phyloP scores from a whole-genome alignment of 2,329 filamentous ascomycete species.

The Coniochaeta sp. region DNA sequence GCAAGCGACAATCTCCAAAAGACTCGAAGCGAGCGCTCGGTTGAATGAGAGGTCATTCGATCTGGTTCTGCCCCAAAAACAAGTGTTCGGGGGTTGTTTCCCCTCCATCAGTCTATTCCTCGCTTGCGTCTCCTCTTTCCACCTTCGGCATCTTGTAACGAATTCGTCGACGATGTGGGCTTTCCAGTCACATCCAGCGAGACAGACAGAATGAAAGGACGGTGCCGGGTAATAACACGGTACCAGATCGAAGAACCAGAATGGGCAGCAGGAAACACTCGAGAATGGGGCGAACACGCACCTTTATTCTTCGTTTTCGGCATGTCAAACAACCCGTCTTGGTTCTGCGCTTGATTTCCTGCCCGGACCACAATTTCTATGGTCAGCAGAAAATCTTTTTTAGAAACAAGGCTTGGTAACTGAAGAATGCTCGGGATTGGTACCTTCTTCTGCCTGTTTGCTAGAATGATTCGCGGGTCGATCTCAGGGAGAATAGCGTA shows the following conservation, averaged over 20 bases:
- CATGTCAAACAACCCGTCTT: slow-evolving; percentile 58
- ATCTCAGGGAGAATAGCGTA: slow-evolving; percentile 35
- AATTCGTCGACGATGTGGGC: neutral
- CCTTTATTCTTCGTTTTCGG: slow-evolving; percentile 56
- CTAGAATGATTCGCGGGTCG: slow-evolving; percentile 38
- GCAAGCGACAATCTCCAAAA: neutral
- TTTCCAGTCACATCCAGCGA: neutral
- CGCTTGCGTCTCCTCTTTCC: slow-evolving; percentile 1
- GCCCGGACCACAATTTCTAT: slow-evolving; percentile 12
- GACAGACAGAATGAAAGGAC: neutral
- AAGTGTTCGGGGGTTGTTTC: neutral
- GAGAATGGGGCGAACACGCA: slow-evolving; percentile 29
- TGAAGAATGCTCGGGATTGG: slow-evolving; percentile 9
- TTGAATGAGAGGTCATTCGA: neutral
- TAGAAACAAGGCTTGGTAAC: neutral
- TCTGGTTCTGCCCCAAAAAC: neutral
- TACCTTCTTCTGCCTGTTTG: slow-evolving; percentile 52
- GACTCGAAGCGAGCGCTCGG: neutral
- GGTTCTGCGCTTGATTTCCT: slow-evolving; percentile 58
- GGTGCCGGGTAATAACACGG: neutral
- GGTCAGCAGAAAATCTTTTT: slow-evolving; percentile 17
- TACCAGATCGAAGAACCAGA: neutral
- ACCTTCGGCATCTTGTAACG: neutral
- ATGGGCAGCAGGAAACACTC: slow-evolving; percentile 6
- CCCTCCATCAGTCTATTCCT: neutral